phyloP scores from a whole-genome alignment of 2,329 filamentous ascomycete species.

The Talaromyces sp. region DNA sequence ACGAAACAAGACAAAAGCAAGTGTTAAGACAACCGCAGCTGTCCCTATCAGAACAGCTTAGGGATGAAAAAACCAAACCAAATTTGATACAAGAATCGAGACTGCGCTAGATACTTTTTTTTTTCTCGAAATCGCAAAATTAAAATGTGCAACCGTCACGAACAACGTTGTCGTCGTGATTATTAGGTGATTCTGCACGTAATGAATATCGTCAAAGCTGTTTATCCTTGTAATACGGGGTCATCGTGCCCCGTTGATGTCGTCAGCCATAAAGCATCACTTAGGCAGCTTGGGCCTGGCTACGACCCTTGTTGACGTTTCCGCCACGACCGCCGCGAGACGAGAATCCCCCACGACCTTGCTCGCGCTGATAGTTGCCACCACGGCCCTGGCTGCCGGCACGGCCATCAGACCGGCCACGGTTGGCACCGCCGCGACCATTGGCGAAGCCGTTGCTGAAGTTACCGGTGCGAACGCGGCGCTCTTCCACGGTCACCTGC shows the following conservation, averaged over 20 bases:
- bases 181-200: slow-evolving; percentile 3
- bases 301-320: slow-evolving; percentile 42
- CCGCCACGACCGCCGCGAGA: slow-evolving; percentile 61
- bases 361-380: slow-evolving; percentile 62
- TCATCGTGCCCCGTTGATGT: not conserved
- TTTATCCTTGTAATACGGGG: not conserved
- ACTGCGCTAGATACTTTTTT: not conserved
- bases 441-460: slow-evolving; percentile 60
- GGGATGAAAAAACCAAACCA: slow-evolving; percentile 3
- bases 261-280: slow-evolving; percentile 14
- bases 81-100: slow-evolving; percentile 10
- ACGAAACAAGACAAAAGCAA: slow-evolving; percentile 18
- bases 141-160: slow-evolving; percentile 4
- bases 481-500: slow-evolving; percentile 80
- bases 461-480: slow-evolving; percentile 67
- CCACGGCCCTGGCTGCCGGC: slow-evolving; percentile 59
- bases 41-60: not conserved
- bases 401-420: slow-evolving; percentile 49
- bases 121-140: not conserved
- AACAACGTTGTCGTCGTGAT: not conserved
- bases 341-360: slow-evolving; percentile 62
- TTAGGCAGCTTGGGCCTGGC: slow-evolving; percentile 41
- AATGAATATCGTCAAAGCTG: slow-evolving; percentile 7
- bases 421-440: slow-evolving; percentile 55
- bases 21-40: slow-evolving; percentile 2